Evolutionary conservation across 805 yeast species (phyloP), one percentile per base, ranked within the genome.

Genomic region (Kodamaea restingae): DNA sequence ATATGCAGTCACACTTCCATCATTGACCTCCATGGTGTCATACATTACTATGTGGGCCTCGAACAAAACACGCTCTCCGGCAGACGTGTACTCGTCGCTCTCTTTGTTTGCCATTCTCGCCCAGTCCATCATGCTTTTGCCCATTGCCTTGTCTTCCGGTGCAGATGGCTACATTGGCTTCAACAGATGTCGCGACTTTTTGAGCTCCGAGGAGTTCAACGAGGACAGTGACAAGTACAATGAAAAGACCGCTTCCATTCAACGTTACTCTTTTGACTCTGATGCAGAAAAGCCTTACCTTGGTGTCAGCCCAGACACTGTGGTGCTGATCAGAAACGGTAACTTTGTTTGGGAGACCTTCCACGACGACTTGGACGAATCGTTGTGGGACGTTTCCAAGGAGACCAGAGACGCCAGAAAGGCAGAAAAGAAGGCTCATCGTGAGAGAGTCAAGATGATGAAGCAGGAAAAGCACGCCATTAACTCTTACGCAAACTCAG

Each of bases 11-110:
- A 61, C 71, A 1, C 58, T 70, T 40, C 72, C 75, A 10, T 57
- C 65, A 4, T 51, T 70, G 36, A 59, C 69, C 18, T 69, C 75
- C 6, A 67, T 70, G 73, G 53, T 66, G 29, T 58, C 73, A n/a
- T 69, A 67, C 42, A 62, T 67, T 5, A 62, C 69, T 7, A 54
- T 70, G 63, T 68, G 70, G 70, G 61, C 74, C 25, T 67, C 77
- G 4, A 67, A 71, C 40, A 58, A 51, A 17, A 53, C 55, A 52
- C 58, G 50, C 41, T 47, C 62, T 22, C 61, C 72, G 7, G 71
- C 66, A 17, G 55, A 56, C 35, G 67, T 68, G n/a, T 69, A 69
- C 41, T 60, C 72, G 7, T 63, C 73, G 1, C 58, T 70, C 43
- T 60, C 70, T 2, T 61, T 70, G 42, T 69, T 63, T 41, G 52